Percentiles rank a stretch among this genome's conserved stretches.
Evolutionary conservation across 139 green algal genomes (phyloP).

Genomic region (Zygnema circumcarinatum): DNA sequence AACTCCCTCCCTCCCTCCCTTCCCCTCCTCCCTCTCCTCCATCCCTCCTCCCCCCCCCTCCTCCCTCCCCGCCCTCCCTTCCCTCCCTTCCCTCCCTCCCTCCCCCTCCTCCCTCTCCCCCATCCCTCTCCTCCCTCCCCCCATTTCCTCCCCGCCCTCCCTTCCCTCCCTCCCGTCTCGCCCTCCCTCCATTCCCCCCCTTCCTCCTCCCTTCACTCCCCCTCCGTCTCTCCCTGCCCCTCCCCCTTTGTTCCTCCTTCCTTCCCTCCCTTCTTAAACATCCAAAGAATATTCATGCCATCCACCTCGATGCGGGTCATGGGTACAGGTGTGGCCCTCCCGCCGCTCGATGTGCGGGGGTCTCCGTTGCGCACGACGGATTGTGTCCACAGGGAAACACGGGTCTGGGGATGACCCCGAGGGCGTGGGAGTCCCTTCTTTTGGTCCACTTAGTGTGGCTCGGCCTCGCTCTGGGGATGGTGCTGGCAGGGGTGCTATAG

Average conservation of each 20-base stretch:
- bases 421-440: not conserved
- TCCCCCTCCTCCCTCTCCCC: not conserved
- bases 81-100: not conserved
- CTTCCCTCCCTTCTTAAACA: not conserved
- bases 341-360: not conserved
- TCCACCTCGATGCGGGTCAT: not conserved
- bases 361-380: not conserved
- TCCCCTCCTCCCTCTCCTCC: not conserved
- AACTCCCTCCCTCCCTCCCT: not conserved
- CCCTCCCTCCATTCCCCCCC: not conserved
- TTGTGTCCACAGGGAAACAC: not conserved
- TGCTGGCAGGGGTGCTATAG: not conserved
- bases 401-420: not conserved
- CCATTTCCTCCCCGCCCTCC: not conserved
- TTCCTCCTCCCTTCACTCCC: not conserved
- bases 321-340: not conserved
- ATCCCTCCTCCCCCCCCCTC: not conserved
- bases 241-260: not conserved
- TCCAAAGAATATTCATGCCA: not conserved
- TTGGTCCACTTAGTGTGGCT: not conserved
- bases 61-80: not conserved
- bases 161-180: not conserved
- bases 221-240: not conserved
- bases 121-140: not conserved
- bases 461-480: not conserved